Percentiles rank a stretch among this genome's conserved stretches.
phyloP scores from a whole-genome alignment of 2,329 filamentous ascomycete species.

The Arthrobotrys sphaeroides region DNA sequence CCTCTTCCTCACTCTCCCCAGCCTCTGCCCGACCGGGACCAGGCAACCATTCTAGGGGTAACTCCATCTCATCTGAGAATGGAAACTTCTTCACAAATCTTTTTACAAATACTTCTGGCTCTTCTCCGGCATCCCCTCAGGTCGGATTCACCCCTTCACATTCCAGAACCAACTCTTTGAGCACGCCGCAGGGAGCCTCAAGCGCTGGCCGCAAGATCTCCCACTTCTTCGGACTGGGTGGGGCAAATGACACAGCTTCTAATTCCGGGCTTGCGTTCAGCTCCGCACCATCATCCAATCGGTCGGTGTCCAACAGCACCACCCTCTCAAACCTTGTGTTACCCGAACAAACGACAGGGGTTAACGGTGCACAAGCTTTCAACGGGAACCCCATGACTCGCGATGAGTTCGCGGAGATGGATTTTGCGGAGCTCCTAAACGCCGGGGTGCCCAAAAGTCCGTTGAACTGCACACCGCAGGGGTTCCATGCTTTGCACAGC shows the following conservation, averaged over 20 bases:
- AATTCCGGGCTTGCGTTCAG: conserved; percentile 50
- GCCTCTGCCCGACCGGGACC: conserved; percentile 5
- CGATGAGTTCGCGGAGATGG: conserved; percentile 36
- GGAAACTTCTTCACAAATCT: conserved; percentile 47
- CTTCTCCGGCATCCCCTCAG: conserved; percentile 8
- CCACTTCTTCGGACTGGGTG: conserved; percentile 40
- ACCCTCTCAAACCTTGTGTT: conserved; percentile 49
- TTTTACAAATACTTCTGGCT: conserved; percentile 17
- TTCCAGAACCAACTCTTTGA: conserved; percentile 33
- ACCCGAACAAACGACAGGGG: conserved; percentile 10
- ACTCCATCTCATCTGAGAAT: conserved; percentile 38
- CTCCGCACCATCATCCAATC: conserved; percentile 36
- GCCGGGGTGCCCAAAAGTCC: conserved; percentile 33
- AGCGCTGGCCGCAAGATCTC: conserved; percentile 34
- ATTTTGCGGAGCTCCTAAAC: conserved; percentile 37
- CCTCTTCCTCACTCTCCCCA: conserved; percentile 10
- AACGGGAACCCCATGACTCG: conserved; percentile 43
- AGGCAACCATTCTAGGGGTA: conserved; percentile 22
- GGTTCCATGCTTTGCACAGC: conserved; percentile 32
- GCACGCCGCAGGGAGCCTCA: background rate
- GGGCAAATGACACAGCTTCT: conserved; percentile 35
- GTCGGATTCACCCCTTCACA: conserved; percentile 1
- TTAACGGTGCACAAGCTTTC: conserved; percentile 15
- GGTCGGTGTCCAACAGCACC: conserved; percentile 51
- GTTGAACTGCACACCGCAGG: conserved; percentile 45